Evolutionary conservation across 75 land plant genomes (phyloP).

Genomic region (Picea glauca): DNA sequence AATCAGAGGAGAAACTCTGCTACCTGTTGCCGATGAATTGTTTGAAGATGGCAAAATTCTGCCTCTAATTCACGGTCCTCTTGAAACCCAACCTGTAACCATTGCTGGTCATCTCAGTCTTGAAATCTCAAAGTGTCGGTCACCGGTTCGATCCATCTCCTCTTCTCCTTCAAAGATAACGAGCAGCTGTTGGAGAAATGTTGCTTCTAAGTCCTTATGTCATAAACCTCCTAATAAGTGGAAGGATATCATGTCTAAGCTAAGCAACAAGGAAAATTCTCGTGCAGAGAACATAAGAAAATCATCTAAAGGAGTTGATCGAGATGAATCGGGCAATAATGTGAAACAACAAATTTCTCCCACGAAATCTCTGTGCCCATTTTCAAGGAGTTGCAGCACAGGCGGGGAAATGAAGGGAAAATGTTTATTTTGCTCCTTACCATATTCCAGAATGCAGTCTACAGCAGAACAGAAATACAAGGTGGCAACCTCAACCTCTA

Average conservation of each 20-base stretch:
- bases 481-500: background rate
- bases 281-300: background rate
- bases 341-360: background rate
- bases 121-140: background rate
- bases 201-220: background rate
- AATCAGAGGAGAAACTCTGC: background rate
- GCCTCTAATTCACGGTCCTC: background rate
- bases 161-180: constrained; percentile 1
- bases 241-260: background rate
- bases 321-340: background rate
- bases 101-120: constrained; percentile 8
- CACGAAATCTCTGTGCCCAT: background rate
- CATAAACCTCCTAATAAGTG: background rate
- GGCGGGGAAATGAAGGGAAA: background rate
- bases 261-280: background rate
- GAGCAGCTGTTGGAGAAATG: background rate
- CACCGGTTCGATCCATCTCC: constrained; percentile 4
- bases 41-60: constrained; percentile 2
- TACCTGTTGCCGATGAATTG: background rate
- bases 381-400: constrained; percentile 1
- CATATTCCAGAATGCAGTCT: background rate
- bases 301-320: background rate
- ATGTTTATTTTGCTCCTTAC: background rate
- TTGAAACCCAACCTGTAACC: background rate
- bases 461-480: background rate